A percentile compares a stretch with the other conserved stretches of the same genome.
phyloP scores from a whole-genome alignment of 129 eudicot genomes.

The Lactuca saligna region DNA sequence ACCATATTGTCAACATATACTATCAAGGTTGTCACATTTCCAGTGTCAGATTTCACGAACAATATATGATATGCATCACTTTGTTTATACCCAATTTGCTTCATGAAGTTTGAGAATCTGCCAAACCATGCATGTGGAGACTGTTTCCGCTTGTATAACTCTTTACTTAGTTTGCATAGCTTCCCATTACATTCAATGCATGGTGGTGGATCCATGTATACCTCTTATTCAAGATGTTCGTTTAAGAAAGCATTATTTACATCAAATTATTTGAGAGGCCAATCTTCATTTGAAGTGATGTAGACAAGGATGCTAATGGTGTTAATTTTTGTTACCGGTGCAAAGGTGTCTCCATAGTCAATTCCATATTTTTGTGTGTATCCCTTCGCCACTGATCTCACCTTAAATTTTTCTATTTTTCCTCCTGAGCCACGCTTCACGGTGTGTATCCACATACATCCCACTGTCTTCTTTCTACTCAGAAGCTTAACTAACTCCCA shows the following conservation, averaged over 20 bases:
- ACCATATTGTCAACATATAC: no score
- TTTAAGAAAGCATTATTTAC: no score
- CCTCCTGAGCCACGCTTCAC: neutral
- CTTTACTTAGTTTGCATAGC: no score
- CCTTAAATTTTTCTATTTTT: neutral
- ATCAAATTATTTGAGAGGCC: no score
- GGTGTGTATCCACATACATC: conserved; percentile 4
- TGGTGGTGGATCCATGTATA: no score
- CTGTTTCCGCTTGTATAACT: neutral
- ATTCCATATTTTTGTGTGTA: no score
- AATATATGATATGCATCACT: neutral
- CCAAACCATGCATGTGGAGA: neutral
- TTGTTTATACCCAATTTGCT: neutral
- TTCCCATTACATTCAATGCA: no score
- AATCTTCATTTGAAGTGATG: no score
- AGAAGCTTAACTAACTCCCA: conserved; percentile 4
- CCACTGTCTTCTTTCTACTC: neutral
- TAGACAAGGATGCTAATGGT: neutral
- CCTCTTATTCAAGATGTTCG: no score
- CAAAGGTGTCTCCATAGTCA: no score
- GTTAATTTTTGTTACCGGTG: neutral
- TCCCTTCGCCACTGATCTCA: no score
- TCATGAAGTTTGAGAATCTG: neutral
- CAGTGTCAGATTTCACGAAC: neutral
- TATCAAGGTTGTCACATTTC: neutral